Conservation (phyloP, 495 filamentous ascomycete species). For the Talaromyces adpressus region DNA sequence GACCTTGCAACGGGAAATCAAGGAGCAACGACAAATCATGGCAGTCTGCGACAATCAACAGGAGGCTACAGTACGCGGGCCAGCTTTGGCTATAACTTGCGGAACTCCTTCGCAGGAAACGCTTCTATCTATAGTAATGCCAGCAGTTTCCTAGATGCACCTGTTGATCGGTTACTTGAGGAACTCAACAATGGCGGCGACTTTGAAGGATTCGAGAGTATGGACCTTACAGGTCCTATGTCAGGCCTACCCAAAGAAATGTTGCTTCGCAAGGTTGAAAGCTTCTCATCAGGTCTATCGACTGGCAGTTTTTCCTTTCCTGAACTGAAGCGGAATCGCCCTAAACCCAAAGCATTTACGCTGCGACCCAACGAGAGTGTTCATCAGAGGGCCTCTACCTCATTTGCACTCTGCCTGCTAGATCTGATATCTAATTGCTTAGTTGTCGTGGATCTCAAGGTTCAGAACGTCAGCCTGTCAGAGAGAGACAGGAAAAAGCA, state of each 20-base stretch:
- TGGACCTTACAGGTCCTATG: conserved; percentile 63
- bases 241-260: conserved; percentile 69
- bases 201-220: conserved; percentile 60
- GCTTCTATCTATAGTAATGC: conserved; percentile 36
- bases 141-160: conserved; percentile 55
- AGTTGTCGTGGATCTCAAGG: conserved; percentile 56
- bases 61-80: conserved; percentile 57
- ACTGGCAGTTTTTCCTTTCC: conserved; percentile 32
- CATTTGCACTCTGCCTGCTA: conserved; percentile 59
- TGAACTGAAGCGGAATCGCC: conserved; percentile 39
- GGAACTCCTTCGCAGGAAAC: conserved; percentile 30
- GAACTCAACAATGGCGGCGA: conserved; percentile 58
- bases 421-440: conserved; percentile 59
- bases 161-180: conserved; percentile 66
- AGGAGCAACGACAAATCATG: conserved; percentile 37
- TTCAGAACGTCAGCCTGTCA: conserved; percentile 25
- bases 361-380: conserved; percentile 48
- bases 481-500: conserved; percentile 25
- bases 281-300: conserved; percentile 55
- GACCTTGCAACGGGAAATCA: conserved; percentile 54
- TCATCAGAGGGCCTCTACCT: conserved; percentile 19
- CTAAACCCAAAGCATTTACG: conserved; percentile 54
- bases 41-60: conserved; percentile 65
- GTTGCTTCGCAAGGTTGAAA: conserved; percentile 64
- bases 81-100: conserved; percentile 49